phyloP scores from a whole-genome alignment of 1,139 yeast genomes.

The Taphrina betulina region DNA sequence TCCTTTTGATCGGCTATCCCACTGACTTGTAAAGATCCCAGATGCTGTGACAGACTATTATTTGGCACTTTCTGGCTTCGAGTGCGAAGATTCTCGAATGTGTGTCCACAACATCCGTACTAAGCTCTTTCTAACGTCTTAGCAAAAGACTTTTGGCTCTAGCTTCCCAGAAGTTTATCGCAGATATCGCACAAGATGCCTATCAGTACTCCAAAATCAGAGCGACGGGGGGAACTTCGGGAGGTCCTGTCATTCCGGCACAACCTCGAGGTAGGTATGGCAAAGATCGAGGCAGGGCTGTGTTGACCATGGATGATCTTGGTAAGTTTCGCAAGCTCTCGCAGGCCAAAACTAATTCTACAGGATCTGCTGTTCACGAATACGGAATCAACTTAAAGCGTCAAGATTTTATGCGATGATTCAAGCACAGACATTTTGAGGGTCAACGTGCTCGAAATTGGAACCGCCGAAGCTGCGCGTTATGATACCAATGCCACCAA shows the following conservation, averaged over 20 bases:
- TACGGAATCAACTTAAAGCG: slow-evolving; percentile 87
- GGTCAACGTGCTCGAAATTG: background rate
- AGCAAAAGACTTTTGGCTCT: slow-evolving; percentile 71
- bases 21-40: slow-evolving; percentile 56
- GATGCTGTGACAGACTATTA: slow-evolving; percentile 98
- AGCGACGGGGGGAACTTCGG: slow-evolving; percentile 36
- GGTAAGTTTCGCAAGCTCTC: slow-evolving; percentile 49
- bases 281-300: slow-evolving; percentile 69
- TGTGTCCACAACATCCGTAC: slow-evolving; percentile 16
- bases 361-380: slow-evolving; percentile 66
- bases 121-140: background rate
- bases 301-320: slow-evolving; percentile 82
- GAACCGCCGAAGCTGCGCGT: too few relatives aligned
- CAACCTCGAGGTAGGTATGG: slow-evolving; percentile 36
- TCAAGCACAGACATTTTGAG: too few relatives aligned
- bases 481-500: too few relatives aligned
- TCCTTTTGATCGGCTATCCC: background rate
- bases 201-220: slow-evolving; percentile 91
- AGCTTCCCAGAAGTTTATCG: slow-evolving; percentile 92
- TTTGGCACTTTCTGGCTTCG: slow-evolving; percentile 83
- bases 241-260: slow-evolving; percentile 35
- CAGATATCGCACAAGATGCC: slow-evolving; percentile 95
- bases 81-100: slow-evolving; percentile 72
- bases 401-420: slow-evolving; percentile 87
- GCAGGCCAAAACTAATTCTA: background rate